Conservation (phyloP, 768 basidiomycete genomes). For the Hysterangium stoloniferum region DNA sequence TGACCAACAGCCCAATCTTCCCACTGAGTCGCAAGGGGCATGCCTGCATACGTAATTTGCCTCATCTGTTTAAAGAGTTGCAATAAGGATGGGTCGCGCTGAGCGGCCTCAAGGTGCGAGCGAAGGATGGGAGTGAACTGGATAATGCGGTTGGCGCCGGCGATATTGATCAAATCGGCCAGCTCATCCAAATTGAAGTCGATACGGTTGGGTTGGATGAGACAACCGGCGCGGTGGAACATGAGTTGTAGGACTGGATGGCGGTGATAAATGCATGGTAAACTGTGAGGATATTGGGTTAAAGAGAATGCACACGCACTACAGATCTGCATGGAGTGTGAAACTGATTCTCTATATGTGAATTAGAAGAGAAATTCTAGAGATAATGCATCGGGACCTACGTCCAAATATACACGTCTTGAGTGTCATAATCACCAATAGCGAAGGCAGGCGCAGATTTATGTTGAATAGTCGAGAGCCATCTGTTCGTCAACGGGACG, state of each 20-base stretch:
- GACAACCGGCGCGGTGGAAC: slow-evolving; percentile 66
- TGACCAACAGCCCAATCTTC: slow-evolving; percentile 63
- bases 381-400: slow-evolving; percentile 31
- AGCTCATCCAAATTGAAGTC: slow-evolving; percentile 63
- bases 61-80: slow-evolving; percentile 47
- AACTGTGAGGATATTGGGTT: slow-evolving; percentile 20
- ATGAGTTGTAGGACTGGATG: slow-evolving; percentile 58
- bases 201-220: slow-evolving; percentile 60
- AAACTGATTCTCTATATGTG: slow-evolving; percentile 67
- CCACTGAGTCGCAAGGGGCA: slow-evolving; percentile 57
- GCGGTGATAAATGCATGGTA: slow-evolving; percentile 18
- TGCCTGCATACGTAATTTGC: slow-evolving; percentile 59
- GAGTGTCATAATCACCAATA: slow-evolving; percentile 41
- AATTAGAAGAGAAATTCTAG: slow-evolving; percentile 24
- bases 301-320: slow-evolving; percentile 38
- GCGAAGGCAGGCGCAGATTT: slow-evolving; percentile 49
- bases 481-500: slow-evolving; percentile 60
- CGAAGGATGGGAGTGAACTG: slow-evolving; percentile 68
- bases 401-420: slow-evolving; percentile 71
- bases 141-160: slow-evolving; percentile 65
- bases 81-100: slow-evolving; percentile 49
- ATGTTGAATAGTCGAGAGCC: slow-evolving; percentile 53
- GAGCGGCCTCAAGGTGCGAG: slow-evolving; percentile 52
- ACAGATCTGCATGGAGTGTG: slow-evolving; percentile 67
- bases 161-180: slow-evolving; percentile 58